Evolutionary conservation across 495 filamentous ascomycete genomes (phyloP), one percentile per base, ranked within the genome.

Genomic region (Penicillium bialowiezense): DNA sequence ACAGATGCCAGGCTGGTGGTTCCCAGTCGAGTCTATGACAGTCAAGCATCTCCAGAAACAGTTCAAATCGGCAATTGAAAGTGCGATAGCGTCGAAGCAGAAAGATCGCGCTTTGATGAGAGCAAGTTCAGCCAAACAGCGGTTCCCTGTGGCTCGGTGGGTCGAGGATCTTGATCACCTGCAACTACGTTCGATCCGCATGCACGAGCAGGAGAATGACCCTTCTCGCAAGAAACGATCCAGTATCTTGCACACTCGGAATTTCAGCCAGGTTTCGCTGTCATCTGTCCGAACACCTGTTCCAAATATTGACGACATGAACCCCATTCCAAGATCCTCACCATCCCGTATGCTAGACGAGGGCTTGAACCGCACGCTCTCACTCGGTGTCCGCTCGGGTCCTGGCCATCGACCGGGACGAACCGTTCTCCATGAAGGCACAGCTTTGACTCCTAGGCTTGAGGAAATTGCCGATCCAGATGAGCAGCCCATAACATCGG

Each of bases 1-100:
- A n/a, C 82, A 87, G 51, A 88, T 89, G 84, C 86, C 86, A 5
- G 86, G 86, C 40, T 88, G 74, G 84, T 71, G 84, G 85, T 63
- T 88, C 75, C 47, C 77, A 77, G 64, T 85, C 48, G 86, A 90
- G 65, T 86, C 82, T 0, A 86, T 76, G 14, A 81, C 82, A 0
- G 84, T 84, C 0, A 77, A 77, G 18, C 86, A 90, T 69, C 60
- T 88, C 15, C 64, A 88, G 36, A 77, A 81, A 24, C 86, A 90
- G 62, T 88, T 89, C 68, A 83, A 80, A 51, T 68, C 77, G 48
- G 83, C 86, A 18, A 86, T 89, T 44, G 69, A 78, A 17, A 79
- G 76, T 28, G 86, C 86, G 0, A 65, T 90, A 32, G 78, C 72
- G 23, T 87, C 84, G 5, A 81, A 82, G 54, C 56, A 52, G 14